phyloP scores from a whole-genome alignment of 2,329 filamentous ascomycete species.

The Pseudogymnoascus sp. region DNA sequence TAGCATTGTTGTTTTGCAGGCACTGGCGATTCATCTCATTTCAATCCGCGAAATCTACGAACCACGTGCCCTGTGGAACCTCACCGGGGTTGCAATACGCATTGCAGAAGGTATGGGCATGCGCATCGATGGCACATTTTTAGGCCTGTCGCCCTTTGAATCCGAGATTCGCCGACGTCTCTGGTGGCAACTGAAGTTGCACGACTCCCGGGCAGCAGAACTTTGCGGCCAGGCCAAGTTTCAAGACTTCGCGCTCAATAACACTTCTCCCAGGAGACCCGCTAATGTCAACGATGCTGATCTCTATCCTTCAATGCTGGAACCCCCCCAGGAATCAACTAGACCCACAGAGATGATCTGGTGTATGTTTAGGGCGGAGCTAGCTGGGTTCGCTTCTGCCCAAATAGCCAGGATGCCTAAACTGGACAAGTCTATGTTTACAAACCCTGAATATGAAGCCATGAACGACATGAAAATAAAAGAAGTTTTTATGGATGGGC shows the following conservation, averaged over 20 bases:
- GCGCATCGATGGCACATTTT: conserved; percentile 50
- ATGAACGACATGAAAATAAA: conserved; percentile 11
- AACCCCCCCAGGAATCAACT: conserved; percentile 38
- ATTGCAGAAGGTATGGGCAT: conserved; percentile 61
- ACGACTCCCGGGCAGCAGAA: conserved; percentile 24
- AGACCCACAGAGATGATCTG: conserved; percentile 47
- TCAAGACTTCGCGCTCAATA: conserved; percentile 17
- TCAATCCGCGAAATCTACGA: conserved; percentile 35
- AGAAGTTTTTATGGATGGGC: conserved; percentile 4
- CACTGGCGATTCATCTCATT: conserved; percentile 45
- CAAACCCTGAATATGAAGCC: conserved; percentile 12
- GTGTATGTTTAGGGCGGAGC: conserved; percentile 10
- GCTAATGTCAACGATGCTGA: conserved; percentile 54
- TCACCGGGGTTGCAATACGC: conserved; percentile 52
- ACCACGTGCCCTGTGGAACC: conserved; percentile 50
- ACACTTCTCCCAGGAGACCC: conserved; percentile 35
- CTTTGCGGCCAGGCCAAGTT: conserved; percentile 20
- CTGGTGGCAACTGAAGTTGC: conserved; percentile 50
- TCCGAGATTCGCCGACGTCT: conserved; percentile 59
- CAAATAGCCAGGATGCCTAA: conserved; percentile 7
- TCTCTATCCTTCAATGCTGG: conserved; percentile 46
- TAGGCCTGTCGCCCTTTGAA: conserved; percentile 53
- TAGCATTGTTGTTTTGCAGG: conserved; percentile 50
- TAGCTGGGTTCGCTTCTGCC: conserved; percentile 9
- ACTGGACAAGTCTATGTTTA: conserved; percentile 3